Evolutionary conservation across 1,284 basidiomycete genomes (phyloP).

Genomic region (Coriolopsis trogii): DNA sequence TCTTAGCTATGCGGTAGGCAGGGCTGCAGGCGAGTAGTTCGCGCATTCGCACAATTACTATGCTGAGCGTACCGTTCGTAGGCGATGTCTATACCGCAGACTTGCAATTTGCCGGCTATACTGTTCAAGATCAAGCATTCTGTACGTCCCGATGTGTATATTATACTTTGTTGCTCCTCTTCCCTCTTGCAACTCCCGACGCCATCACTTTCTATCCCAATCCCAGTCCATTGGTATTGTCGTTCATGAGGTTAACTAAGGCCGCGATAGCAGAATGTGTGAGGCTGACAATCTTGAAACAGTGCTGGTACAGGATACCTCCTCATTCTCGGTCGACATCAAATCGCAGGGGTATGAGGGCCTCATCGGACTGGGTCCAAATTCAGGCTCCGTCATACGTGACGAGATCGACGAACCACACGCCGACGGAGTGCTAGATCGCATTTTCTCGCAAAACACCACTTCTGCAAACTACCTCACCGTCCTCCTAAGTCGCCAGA

Average conservation of each 20-base stretch:
- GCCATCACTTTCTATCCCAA: neutral
- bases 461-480: conserved; percentile 66
- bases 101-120: conserved; percentile 55
- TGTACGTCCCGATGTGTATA: conserved; percentile 41
- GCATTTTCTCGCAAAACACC: conserved; percentile 61
- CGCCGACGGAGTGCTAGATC: conserved; percentile 60
- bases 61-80: conserved; percentile 18
- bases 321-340: conserved; percentile 67
- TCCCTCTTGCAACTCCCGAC: no score
- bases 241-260: no score
- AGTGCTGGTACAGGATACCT: conserved; percentile 70
- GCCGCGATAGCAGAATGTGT: neutral
- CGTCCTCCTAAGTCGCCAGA: conserved; percentile 63
- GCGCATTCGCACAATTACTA: neutral
- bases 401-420: conserved; percentile 52
- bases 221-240: neutral
- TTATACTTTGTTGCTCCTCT: neutral
- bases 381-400: conserved; percentile 66
- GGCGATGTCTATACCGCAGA: conserved; percentile 54
- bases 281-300: conserved; percentile 1
- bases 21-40: conserved; percentile 42
- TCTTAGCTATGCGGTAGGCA: conserved; percentile 52
- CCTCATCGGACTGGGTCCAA: conserved; percentile 75
- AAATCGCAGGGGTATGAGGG: conserved; percentile 65
- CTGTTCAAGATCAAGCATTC: conserved; percentile 57